Base-by-base conservation (phyloP, 2,329 filamentous ascomycete genomes). In the Aschersonia sp. region DNA sequence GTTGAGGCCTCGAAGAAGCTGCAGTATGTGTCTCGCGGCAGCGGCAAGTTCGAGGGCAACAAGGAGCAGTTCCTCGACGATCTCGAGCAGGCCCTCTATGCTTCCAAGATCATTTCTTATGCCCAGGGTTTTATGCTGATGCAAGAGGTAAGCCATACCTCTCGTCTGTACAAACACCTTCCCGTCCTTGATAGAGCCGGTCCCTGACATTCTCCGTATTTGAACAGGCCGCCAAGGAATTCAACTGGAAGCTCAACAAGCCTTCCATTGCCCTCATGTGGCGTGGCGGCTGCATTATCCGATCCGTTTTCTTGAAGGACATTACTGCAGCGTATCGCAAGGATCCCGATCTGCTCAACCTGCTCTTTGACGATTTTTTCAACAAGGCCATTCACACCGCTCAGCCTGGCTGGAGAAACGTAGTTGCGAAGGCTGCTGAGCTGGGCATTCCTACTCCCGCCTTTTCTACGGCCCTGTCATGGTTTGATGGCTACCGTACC, bases 101-200 rank as follows among this genome's bases (percentile, higher is more conserved):
- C 92, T 57, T 97, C 90, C 63, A 98, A 98, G 85, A 98, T 98
- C 67, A 96, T 98, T 71, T 98, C 92, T 22, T 98, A 98, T 68
- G 88, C 92, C 56, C 92, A 98, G 75, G 92, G 92, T 66, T 98
- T 98, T 81, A 97, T 97, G 90, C 80, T 98, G 64, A 97, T 98
- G 80, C 90, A 97, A 75, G 85, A 94, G 73, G 87, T 89, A 8
- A 39, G 8, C 8, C 35, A 39, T 39, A 9, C 35, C 35, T 12
- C 35, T 39, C 35, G 8, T 12, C 35, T 12, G 4, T 39, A 9
- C 35, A 12, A 39, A 4, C 35, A 39, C 33, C 12, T 37, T 37
- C 11, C 10, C 33, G 12, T 30, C 42, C 12, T 35, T 43, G 33
- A 37, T 4, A 22, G 22, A 22, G 22, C 22, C 22, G 3, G 22